A percentile compares a stretch with the other conserved stretches of the same genome.
These are phyloP conservation scores for Penicillium pancosmium DNA, from an alignment of 495 filamentous ascomycete species.

Conservation along the genomic window DNA sequence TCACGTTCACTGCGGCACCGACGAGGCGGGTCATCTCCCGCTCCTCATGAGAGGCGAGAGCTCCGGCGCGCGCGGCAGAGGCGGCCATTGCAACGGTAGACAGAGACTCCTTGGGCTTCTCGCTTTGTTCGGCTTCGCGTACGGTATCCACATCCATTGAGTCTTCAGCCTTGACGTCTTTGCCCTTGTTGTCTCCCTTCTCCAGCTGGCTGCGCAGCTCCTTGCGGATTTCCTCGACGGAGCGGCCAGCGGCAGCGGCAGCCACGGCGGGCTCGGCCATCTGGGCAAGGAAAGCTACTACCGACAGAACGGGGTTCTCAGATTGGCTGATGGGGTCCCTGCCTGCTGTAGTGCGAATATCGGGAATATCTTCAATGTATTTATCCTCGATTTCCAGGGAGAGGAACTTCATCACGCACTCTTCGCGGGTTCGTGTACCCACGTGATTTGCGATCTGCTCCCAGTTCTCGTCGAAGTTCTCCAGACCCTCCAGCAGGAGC, in stretches of 20 bases:
- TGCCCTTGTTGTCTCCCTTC: constrained; percentile 56
- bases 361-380: constrained; percentile 76
- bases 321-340: constrained; percentile 82
- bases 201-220: constrained; percentile 74
- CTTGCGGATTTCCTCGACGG: constrained; percentile 80
- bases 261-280: constrained; percentile 86
- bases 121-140: constrained; percentile 31
- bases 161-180: constrained; percentile 65
- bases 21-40: constrained; percentile 93
- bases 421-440: constrained; percentile 86
- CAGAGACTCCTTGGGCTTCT: constrained; percentile 51
- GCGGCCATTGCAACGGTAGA: constrained; percentile 81
- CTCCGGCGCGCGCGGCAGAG: constrained; percentile 81
- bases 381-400: constrained; percentile 90
- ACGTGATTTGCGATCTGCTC: constrained; percentile 89
- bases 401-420: constrained; percentile 95
- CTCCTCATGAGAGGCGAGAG: constrained; percentile 91
- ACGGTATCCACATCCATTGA: constrained; percentile 67
- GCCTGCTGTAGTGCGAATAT: constrained; percentile 66
- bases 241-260: constrained; percentile 83
- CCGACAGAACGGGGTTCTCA: constrained; percentile 95
- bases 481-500: constrained; percentile 82
- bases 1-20: constrained; percentile 80
- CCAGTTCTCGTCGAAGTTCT: constrained; percentile 95
- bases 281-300: constrained; percentile 87